A percentile compares a stretch with the other conserved stretches of the same genome.
Evolutionary conservation across 257 asterid species (phyloP).

Genomic region (Paulownia fortunei): DNA sequence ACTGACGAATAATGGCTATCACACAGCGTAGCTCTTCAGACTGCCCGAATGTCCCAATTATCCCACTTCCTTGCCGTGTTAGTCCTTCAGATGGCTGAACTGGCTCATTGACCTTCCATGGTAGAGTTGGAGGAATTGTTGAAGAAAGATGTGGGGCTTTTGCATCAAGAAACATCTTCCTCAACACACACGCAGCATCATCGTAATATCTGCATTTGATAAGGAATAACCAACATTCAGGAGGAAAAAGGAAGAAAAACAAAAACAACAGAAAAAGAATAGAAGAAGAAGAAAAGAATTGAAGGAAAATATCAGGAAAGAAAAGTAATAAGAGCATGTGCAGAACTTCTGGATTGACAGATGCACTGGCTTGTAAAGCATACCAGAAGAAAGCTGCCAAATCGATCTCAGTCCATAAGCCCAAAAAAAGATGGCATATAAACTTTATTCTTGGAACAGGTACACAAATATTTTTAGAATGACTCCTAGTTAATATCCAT

Average conservation of each 20-base stretch:
- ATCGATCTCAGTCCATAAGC: conserved; percentile 28
- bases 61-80: conserved; percentile 96
- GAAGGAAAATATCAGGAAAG: neutral
- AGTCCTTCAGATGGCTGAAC: conserved; percentile 88
- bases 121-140: conserved; percentile 87
- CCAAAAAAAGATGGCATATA: conserved; percentile 2
- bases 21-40: conserved; percentile 98
- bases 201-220: conserved; percentile 76
- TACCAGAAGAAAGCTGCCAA: neutral
- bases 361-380: conserved; percentile 11
- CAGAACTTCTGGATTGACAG: conserved; percentile 10
- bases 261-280: neutral
- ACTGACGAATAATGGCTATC: conserved; percentile 91
- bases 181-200: conserved; percentile 96
- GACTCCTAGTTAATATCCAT: neutral
- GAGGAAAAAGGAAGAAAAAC: neutral
- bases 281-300: neutral
- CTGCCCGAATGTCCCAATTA: conserved; percentile 91
- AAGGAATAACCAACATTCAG: conserved; percentile 16
- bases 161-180: conserved; percentile 97
- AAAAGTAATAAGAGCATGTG: conserved; percentile 13
- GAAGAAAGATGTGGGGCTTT: conserved; percentile 98
- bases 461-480: conserved; percentile 1
- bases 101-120: conserved; percentile 95
- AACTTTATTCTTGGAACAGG: conserved; percentile 2